Conservation (phyloP, 305 asterid genomes). For the Withania somnifera region DNA sequence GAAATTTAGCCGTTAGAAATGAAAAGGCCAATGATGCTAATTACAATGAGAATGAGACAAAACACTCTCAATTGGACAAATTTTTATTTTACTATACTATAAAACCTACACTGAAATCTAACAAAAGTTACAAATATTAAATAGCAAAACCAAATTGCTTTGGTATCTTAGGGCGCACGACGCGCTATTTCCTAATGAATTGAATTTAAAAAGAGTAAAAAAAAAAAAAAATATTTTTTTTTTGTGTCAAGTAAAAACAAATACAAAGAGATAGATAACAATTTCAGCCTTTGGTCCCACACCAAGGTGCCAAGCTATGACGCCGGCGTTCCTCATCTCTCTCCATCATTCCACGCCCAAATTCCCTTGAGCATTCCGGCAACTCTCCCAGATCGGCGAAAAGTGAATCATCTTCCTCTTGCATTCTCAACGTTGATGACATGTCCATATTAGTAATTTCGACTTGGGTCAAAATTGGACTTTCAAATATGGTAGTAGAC, state of each 20-base stretch:
- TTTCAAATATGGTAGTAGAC: conserved; percentile 40
- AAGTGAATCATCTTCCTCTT: conserved; percentile 67
- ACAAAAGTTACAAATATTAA: conserved; percentile 10
- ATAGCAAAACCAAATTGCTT: not conserved
- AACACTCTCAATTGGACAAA: conserved; percentile 18
- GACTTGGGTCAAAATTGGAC: conserved; percentile 35
- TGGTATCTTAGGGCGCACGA: conserved; percentile 27
- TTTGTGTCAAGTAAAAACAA: conserved; percentile 7
- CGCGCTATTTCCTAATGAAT: conserved; percentile 14
- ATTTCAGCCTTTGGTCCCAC: conserved; percentile 36
- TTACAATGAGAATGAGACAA: conserved; percentile 40
- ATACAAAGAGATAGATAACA: not conserved
- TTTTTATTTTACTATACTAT: conserved; percentile 22
- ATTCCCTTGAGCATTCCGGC: conserved; percentile 84
- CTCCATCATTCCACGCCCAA: conserved; percentile 52
- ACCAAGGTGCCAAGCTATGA: conserved; percentile 35
- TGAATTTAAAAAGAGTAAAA: not conserved
- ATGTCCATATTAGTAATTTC: conserved; percentile 27
- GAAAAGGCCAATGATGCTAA: conserved; percentile 25
- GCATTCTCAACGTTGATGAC: conserved; percentile 50
- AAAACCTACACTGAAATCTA: conserved; percentile 37
- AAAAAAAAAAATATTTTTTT: not conserved
- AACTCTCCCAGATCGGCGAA: conserved; percentile 84
- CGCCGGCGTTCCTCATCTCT: conserved; percentile 43
- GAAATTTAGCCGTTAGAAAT: conserved; percentile 26